These are phyloP conservation scores for Colletotrichum gloeosporioides DNA, from an alignment of 2,329 filamentous ascomycete species.

Conservation along the genomic window DNA sequence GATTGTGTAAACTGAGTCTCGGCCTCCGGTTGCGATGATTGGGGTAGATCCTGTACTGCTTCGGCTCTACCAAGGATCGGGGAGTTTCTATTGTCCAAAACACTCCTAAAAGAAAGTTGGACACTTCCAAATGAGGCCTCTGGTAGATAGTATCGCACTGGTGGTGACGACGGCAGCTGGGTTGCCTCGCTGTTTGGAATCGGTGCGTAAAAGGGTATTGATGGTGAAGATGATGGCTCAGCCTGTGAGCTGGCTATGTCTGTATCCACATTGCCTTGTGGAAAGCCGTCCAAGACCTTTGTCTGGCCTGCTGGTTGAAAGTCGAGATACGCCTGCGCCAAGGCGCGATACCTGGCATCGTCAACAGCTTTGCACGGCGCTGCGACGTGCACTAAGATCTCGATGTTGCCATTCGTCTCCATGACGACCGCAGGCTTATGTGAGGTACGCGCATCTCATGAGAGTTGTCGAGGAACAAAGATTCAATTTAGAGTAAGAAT, in stretches of 20 bases:
- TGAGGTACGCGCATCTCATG: background rate
- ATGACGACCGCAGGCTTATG: background rate
- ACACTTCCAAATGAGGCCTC: slow-evolving; percentile 26
- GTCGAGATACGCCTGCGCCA: slow-evolving; percentile 56
- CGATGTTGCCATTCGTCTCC: slow-evolving; percentile 37
- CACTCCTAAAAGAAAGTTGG: slow-evolving; percentile 50
- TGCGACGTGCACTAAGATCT: slow-evolving; percentile 62
- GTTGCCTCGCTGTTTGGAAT: slow-evolving; percentile 5
- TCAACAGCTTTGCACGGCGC: slow-evolving; percentile 54
- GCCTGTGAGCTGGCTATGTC: background rate
- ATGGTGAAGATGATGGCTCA: background rate
- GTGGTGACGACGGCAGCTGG: slow-evolving; percentile 1
- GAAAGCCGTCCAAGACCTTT: background rate
- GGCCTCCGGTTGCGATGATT: background rate
- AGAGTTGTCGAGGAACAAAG: background rate
- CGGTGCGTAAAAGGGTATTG: slow-evolving; percentile 2
- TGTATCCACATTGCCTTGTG: background rate
- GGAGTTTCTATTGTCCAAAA: slow-evolving; percentile 45
- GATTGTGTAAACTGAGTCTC: background rate
- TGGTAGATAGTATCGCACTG: background rate
- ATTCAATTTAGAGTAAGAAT: background rate
- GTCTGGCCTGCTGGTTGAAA: slow-evolving; percentile 41
- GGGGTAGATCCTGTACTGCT: background rate
- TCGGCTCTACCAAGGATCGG: slow-evolving; percentile 27
- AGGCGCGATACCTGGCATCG: slow-evolving; percentile 53